Conservation (phyloP, 352 stramenopile species). For the Globisporangium polare region DNA sequence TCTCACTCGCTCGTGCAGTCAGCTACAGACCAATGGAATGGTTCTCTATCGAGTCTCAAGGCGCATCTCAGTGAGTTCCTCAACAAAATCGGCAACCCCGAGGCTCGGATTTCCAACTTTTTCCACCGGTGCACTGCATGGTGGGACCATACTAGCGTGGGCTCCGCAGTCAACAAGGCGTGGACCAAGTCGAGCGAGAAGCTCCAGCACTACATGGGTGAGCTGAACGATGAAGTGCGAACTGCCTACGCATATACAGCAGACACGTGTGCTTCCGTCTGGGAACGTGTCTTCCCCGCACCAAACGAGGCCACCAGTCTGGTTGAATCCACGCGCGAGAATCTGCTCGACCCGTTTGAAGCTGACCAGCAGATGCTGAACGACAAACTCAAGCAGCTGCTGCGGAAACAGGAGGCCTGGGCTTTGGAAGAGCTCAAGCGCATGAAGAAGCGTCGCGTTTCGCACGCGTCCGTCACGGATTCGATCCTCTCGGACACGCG, state of each 20-base stretch:
- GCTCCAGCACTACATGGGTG: background rate
- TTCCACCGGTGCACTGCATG: background rate
- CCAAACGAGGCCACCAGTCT: background rate
- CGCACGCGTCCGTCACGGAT: slow-evolving; percentile 26
- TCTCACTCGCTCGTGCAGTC: background rate
- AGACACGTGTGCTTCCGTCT: background rate
- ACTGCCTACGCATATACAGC: background rate
- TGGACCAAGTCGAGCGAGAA: background rate
- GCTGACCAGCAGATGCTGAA: slow-evolving; percentile 18
- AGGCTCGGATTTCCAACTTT: background rate
- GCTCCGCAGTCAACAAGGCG: background rate
- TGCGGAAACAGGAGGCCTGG: slow-evolving; percentile 36
- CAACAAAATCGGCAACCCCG: background rate
- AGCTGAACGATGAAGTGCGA: background rate
- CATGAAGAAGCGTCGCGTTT: slow-evolving; percentile 39
- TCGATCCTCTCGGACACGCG: slow-evolving; percentile 43
- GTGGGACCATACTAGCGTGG: background rate
- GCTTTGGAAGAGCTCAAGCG: slow-evolving; percentile 39
- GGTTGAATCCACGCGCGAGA: slow-evolving; percentile 6
- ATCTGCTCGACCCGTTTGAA: slow-evolving; percentile 14
- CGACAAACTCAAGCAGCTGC: slow-evolving; percentile 21
- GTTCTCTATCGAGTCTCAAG: background rate
- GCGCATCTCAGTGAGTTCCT: background rate
- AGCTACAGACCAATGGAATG: background rate
- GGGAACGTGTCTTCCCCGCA: background rate